These are phyloP conservation scores for Penicillium riverlandense DNA, from an alignment of 495 filamentous ascomycete species.

Conservation along the genomic window DNA sequence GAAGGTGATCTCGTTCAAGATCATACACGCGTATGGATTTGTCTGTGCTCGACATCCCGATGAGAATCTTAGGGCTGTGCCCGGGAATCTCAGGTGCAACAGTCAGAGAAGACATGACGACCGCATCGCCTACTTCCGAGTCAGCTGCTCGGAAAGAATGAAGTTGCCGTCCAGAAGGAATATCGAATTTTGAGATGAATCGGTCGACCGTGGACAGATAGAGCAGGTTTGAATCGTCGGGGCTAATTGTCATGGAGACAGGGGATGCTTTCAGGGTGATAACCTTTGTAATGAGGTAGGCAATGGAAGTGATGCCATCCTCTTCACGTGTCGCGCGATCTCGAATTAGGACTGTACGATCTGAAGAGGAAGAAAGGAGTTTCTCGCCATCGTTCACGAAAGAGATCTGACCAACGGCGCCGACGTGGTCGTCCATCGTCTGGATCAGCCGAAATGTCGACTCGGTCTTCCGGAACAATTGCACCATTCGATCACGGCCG, in stretches of 20 bases:
- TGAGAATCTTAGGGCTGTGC: constrained; percentile 49
- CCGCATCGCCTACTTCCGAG: constrained; percentile 67
- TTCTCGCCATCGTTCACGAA: constrained; percentile 59
- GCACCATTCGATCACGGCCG: constrained; percentile 82
- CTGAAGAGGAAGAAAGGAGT: constrained; percentile 79
- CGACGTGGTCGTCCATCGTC: constrained; percentile 73
- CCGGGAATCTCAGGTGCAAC: constrained; percentile 34
- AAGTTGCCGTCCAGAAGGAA: constrained; percentile 60
- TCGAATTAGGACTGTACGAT: constrained; percentile 75
- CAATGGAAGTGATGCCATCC: constrained; percentile 57
- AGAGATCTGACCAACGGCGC: constrained; percentile 55
- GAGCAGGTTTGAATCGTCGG: constrained; percentile 52
- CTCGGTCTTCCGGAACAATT: constrained; percentile 64
- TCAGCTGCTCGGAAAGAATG: constrained; percentile 77
- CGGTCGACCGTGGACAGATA: constrained; percentile 79
- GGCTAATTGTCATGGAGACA: constrained; percentile 65
- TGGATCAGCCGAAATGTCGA: constrained; percentile 55
- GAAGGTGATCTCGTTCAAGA: constrained; percentile 60
- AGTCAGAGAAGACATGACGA: constrained; percentile 70
- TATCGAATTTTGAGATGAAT: constrained; percentile 67
- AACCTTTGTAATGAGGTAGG: constrained; percentile 66
- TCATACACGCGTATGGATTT: constrained; percentile 92
- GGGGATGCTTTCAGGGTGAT: constrained; percentile 83
- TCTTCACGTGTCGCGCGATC: constrained; percentile 62
- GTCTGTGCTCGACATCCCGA: constrained; percentile 85